Percentiles rank a stretch among this genome's conserved stretches.
These are phyloP conservation scores for Syzygium oleosum DNA, from an alignment of 345 rosid genomes.

Conservation along the genomic window DNA sequence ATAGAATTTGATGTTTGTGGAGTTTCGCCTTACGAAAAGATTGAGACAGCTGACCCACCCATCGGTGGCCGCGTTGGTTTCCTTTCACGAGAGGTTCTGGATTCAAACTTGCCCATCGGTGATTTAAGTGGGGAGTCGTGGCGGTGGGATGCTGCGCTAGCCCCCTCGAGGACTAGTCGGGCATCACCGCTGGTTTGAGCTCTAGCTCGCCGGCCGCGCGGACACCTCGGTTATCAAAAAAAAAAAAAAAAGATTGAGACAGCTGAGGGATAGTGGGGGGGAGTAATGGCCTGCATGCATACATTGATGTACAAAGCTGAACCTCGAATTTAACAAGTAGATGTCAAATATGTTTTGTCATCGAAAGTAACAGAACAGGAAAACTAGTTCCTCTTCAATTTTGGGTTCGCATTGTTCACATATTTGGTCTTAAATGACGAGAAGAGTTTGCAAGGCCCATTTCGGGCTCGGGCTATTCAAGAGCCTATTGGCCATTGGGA, in stretches of 20 bases:
- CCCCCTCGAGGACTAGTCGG: too few species aligned
- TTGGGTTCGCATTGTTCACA: neutral
- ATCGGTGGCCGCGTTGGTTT: too few species aligned
- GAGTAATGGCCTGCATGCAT: neutral
- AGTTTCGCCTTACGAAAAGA: fast-evolving
- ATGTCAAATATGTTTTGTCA: fast-evolving
- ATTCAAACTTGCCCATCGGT: too few species aligned
- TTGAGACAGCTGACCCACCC: neutral
- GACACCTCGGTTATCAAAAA: too few species aligned
- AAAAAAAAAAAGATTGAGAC: neutral
- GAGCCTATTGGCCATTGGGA: neutral
- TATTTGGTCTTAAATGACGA: neutral
- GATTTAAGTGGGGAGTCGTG: too few species aligned
- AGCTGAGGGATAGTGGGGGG: neutral
- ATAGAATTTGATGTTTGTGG: neutral
- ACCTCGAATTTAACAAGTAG: neutral
- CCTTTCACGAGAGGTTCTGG: too few species aligned
- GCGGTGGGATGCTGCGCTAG: too few species aligned
- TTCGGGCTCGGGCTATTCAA: neutral
- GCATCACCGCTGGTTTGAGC: too few species aligned
- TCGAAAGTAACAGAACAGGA: neutral
- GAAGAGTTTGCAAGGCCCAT: neutral
- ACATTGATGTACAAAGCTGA: neutral
- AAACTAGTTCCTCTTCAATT: neutral
- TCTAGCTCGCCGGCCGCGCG: too few species aligned